Conservation (phyloP, 805 yeast genomes). For the Candida cerambycidarum region DNA sequence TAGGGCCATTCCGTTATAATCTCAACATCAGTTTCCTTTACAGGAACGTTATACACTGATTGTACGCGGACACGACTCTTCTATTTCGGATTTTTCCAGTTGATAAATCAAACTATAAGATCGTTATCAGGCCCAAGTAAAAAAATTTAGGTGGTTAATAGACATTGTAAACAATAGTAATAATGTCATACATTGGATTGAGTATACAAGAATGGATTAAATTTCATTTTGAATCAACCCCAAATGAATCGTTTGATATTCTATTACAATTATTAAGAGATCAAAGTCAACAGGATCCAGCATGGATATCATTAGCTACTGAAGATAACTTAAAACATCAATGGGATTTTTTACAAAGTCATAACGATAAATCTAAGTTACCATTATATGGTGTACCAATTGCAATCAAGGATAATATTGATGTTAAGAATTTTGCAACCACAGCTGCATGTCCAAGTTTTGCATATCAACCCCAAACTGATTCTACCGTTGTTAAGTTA, state of each 20-base stretch:
- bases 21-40: not conserved
- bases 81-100: constrained; percentile 7
- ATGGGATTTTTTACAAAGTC: constrained; percentile 72
- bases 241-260: constrained; percentile 55
- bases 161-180: no score
- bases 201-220: constrained; percentile 74
- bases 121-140: constrained; percentile 3
- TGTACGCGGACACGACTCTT: constrained; percentile 7
- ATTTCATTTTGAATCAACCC: constrained; percentile 63
- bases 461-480: constrained; percentile 63
- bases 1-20: no score
- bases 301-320: constrained; percentile 85
- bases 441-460: constrained; percentile 96
- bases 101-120: constrained; percentile 4
- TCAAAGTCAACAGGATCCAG: constrained; percentile 64
- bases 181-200: constrained; percentile 60
- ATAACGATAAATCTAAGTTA: constrained; percentile 49
- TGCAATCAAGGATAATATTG: constrained; percentile 94
- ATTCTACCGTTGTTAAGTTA: constrained; percentile 72
- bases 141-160: no score
- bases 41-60: not conserved
- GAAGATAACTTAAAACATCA: constrained; percentile 66
- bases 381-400: constrained; percentile 93
- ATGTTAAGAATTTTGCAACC: constrained; percentile 75
- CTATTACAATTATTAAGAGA: constrained; percentile 47